These are phyloP conservation scores for Quercus aquifolioides DNA, from an alignment of 306 rosid genomes.

Conservation along the genomic window DNA sequence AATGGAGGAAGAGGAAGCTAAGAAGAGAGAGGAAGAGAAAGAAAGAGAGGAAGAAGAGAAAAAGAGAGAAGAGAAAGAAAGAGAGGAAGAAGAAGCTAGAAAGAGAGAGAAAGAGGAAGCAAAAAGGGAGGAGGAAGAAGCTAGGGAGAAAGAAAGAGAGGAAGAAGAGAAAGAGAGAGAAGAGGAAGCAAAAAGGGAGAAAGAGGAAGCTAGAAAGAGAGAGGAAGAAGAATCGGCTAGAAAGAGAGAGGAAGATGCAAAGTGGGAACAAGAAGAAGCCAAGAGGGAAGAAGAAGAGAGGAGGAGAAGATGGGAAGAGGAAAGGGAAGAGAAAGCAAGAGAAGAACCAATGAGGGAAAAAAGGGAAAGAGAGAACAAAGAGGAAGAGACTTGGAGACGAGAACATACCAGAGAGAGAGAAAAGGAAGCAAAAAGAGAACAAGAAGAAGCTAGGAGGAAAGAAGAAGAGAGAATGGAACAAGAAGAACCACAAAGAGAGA, in stretches of 20 bases:
- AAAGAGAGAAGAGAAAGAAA: conserved; percentile 19
- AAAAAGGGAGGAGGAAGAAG: not conserved
- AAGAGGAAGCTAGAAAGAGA: not conserved
- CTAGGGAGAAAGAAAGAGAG: not conserved
- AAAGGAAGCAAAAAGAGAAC: not conserved
- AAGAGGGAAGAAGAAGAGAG: not conserved
- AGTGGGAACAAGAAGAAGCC: not conserved
- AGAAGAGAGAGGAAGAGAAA: conserved; percentile 25
- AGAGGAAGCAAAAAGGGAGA: not conserved
- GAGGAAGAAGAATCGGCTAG: not conserved
- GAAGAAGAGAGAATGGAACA: not conserved
- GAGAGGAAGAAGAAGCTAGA: conserved; percentile 8
- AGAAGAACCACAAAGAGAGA: not conserved
- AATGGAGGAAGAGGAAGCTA: conserved; percentile 49
- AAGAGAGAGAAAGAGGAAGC: not conserved
- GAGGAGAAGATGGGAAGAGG: not conserved
- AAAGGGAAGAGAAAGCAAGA: not conserved
- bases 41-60: conserved; percentile 10
- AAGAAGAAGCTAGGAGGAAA: not conserved
- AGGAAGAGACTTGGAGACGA: not conserved
- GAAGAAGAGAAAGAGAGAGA: not conserved
- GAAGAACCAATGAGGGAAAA: not conserved
- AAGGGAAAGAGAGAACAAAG: not conserved
- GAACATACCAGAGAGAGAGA: not conserved
- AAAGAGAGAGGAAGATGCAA: not conserved